Evolutionary conservation across 2,329 filamentous ascomycete species (phyloP), one percentile per base, ranked within the genome.

Genomic region (Fusarium zealandicum): DNA sequence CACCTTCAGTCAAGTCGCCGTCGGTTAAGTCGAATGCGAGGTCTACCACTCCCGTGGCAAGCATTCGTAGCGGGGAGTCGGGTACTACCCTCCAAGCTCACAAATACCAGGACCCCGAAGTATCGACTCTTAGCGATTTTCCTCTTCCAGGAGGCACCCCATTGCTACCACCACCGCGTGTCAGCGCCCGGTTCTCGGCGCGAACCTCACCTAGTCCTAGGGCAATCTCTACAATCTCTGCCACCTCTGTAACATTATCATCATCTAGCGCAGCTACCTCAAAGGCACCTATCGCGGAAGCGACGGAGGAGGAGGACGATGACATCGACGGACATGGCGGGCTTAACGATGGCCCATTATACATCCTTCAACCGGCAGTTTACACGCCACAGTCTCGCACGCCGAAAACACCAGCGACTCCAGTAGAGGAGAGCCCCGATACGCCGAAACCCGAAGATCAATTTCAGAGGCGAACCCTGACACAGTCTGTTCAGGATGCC

Each of bases 401-500:
- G 1, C 83, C 83, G 0, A 74, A 78, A 43, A 80, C 81, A 3
- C 64, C 78, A 17, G 78, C 80, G 1, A 81, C 81, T 5, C 80
- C 81, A 3, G 73, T 74, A 41, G 42, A 78, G 2, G 68, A 69
- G 27, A 70, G 73, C 13, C 53, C 64, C 8, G 49, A 50, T n/a
- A 31, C 56, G 11, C 39, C 47, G 25, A 30, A 39, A 37, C 39
- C 57, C 12, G 56, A 61, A 30, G 48, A 54, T 9, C 52, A 56
- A 16, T 17, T 39, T 5, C 47, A 56, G 9, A 59, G 61, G 16
- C 46, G 60, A n/a, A 56, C 64, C n/a, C 57, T 68, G 36, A 61
- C 57, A 5, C 54, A 61, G 27, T 35, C 56, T 20, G 28, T 62
- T 17, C 60, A 61, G 3, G 49, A 51, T 22, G 37, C 48, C n/a